These are phyloP conservation scores for Durusdinium trenchii DNA, from an alignment of 73 alveolate genomes.

Conservation along the genomic window DNA sequence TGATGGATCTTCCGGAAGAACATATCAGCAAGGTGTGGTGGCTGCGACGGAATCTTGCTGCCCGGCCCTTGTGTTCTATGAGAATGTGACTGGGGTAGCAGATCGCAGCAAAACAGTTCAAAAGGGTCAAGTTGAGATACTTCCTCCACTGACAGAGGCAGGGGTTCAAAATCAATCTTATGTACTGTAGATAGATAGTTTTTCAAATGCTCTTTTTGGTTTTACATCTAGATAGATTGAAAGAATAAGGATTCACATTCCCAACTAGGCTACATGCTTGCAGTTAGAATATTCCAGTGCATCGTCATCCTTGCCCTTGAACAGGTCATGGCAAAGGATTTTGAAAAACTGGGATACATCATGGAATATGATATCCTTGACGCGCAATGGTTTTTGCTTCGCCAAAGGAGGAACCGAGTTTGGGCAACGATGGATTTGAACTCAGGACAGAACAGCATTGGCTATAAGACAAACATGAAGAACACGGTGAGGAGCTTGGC, in stretches of 20 bases:
- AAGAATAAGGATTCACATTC: not conserved
- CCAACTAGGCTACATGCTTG: not conserved
- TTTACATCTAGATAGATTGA: not conserved
- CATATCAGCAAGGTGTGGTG: not conserved
- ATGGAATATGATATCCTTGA: not conserved
- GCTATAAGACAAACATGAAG: not conserved
- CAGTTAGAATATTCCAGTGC: too few species aligned
- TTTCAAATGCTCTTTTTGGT: not conserved
- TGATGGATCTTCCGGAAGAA: not conserved
- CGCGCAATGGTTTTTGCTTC: not conserved
- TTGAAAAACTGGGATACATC: not conserved
- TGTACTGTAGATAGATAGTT: not conserved
- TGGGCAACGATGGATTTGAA: slow-evolving; percentile 3
- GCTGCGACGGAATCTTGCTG: not conserved
- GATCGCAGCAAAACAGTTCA: not conserved
- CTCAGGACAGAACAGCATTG: not conserved
- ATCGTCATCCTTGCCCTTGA: not conserved
- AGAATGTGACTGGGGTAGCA: slow-evolving; percentile 1
- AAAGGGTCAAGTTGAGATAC: too few species aligned
- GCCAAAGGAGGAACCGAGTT: slow-evolving; percentile 13
- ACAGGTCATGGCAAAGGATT: not conserved
- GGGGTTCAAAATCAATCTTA: not conserved
- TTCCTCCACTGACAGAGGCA: not conserved
- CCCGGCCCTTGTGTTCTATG: not conserved
- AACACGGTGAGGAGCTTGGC: not conserved